These are phyloP conservation scores for Verticillium tricorpus DNA, from an alignment of 2,329 filamentous ascomycete genomes.

Conservation along the genomic window DNA sequence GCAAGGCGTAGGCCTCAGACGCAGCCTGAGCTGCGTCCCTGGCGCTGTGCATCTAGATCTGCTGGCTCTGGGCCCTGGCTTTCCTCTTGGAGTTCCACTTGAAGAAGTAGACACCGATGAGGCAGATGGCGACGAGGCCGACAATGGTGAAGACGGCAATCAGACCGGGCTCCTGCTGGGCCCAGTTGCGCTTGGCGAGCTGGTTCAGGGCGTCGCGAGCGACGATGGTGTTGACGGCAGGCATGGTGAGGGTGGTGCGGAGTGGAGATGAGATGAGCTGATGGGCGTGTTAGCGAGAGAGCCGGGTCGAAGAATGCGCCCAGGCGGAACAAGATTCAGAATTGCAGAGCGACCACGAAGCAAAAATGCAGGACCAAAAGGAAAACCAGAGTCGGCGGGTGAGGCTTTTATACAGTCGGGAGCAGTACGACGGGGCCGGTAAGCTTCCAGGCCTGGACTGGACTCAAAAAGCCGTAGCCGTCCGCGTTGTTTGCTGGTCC, in stretches of 20 bases:
- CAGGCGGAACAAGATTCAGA: not conserved
- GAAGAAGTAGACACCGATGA: constrained; percentile 42
- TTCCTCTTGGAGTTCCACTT: constrained; percentile 26
- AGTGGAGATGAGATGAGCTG: not conserved
- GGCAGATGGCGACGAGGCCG: constrained; percentile 46
- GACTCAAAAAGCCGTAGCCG: not conserved
- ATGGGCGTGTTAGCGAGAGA: not conserved
- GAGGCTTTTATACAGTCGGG: not conserved
- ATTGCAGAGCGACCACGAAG: not conserved
- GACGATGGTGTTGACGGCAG: constrained; percentile 1
- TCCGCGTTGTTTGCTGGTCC: not conserved
- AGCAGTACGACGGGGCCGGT: not conserved
- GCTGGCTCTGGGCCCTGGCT: constrained; percentile 8
- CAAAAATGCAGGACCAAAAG: not conserved
- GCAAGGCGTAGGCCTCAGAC: not conserved
- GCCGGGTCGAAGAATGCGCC: not conserved
- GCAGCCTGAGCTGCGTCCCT: not conserved
- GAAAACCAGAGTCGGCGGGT: not conserved
- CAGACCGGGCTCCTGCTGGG: constrained; percentile 51
- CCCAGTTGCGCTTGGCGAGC: constrained; percentile 56
- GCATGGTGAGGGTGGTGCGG: not conserved
- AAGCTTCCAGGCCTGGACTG: not conserved
- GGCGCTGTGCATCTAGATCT: not conserved
- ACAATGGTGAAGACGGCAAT: constrained; percentile 59
- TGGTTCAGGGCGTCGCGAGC: constrained; percentile 12